phyloP scores from a whole-genome alignment of 768 basidiomycete species.

The Tulasnella calospora region DNA sequence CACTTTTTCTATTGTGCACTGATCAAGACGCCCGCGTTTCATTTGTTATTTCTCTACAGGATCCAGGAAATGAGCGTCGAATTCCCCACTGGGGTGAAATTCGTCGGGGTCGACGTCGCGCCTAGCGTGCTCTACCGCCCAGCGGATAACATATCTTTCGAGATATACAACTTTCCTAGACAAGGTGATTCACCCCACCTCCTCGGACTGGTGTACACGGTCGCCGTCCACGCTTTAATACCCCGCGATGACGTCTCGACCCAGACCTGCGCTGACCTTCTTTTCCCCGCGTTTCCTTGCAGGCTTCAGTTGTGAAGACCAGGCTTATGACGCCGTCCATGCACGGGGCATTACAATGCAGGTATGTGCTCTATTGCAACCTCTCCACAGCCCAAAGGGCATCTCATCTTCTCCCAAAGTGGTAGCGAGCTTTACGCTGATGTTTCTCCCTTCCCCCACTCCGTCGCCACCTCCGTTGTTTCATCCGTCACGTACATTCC shows the following conservation, averaged over 20 bases:
- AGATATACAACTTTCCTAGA: conserved; percentile 26
- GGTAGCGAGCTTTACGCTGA: conserved; percentile 4
- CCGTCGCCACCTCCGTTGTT: conserved; percentile 8
- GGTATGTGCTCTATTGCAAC: conserved; percentile 16
- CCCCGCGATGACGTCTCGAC: conserved; percentile 11
- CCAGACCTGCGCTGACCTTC: background rate
- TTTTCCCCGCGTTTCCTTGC: background rate
- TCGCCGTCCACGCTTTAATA: background rate
- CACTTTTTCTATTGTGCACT: conserved; percentile 9
- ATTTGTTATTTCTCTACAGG: background rate
- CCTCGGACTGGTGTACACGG: background rate
- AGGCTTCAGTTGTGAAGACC: conserved; percentile 20
- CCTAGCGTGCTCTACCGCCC: conserved; percentile 18
- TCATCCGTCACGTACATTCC: background rate
- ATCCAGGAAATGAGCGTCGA: conserved; percentile 22
- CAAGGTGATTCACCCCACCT: background rate
- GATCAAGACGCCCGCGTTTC: background rate
- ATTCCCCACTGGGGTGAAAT: conserved; percentile 23
- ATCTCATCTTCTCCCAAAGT: conserved; percentile 14
- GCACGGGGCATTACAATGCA: conserved; percentile 12
- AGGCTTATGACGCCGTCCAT: conserved; percentile 22
- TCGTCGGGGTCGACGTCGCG: conserved; percentile 25
- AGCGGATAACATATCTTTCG: conserved; percentile 21
- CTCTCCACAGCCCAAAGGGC: background rate
- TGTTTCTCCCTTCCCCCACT: background rate